Base-by-base conservation (phyloP, 441 rosid genomes). In the Erodium moschatum region DNA sequence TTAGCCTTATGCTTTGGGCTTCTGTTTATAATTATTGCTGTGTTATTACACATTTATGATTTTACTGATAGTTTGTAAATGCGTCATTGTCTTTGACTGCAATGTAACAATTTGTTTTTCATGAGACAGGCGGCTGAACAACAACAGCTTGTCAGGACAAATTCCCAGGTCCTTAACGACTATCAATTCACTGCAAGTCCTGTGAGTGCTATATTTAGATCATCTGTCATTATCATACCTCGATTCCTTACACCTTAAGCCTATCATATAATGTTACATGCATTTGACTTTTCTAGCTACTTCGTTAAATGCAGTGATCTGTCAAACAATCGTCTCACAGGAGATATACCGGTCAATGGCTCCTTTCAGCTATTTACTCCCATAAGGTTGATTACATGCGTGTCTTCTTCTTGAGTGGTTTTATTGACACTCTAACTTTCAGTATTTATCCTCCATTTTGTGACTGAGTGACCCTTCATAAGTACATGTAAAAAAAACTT, bases 301-400 rank as follows among this genome's bases (percentile, higher is more conserved):
- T 66, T 19, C 77, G 18, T 77, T 42, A 81, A 74, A 78, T 87
- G 74, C 84, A 92, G 96, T 75, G 96, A 92, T 85, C 87, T 92
- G 73, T 90, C 98, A 35, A 78, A 83, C 78, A 90, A 92, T 80
- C 0, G 0, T 1, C 84, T 92, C 65, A 48, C 0, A 5, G 98
- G 97, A 79, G 84, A 79, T 70, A 60, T 83, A 78, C 98, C 97
- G 2, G 74, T 82, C 64, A 83, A 85, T 73, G 98, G 98, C 73
- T 92, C 98, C 70, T 92, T 92, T 81, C 79, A 87, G 3, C 81
- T 84, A 10, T 90, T 90, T 73, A 89, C 94, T 75, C 83, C 90
- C 35, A 80, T 85, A 70, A 89, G 98, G 98, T 58, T 90, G 74
- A 64, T 24, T 68, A 71, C 69, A 20, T 16, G n/a, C n/a, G 33